These are phyloP conservation scores for Rhodosporidiobolus sp. DNA, from an alignment of 768 basidiomycete genomes.

Conservation along the genomic window DNA sequence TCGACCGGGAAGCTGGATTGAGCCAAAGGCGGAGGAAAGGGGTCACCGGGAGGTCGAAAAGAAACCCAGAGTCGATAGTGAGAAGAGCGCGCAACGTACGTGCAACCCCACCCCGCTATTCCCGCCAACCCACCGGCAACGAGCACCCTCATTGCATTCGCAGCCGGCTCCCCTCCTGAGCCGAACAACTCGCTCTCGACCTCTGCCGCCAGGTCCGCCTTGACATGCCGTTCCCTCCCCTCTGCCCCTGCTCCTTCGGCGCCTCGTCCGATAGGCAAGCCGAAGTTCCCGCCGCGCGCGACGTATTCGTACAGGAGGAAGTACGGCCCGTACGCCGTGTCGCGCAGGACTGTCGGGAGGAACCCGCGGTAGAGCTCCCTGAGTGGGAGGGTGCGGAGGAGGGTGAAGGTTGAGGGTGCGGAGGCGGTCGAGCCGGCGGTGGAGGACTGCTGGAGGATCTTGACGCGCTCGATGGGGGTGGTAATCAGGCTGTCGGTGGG, in stretches of 20 bases:
- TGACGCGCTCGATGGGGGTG: conserved; percentile 80
- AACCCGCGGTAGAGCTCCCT: conserved; percentile 66
- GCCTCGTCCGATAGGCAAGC: background rate
- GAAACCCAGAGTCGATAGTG: background rate
- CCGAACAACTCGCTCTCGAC: conserved; percentile 28
- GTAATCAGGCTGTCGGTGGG: conserved; percentile 60
- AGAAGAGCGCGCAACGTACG: conserved; percentile 50
- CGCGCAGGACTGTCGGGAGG: conserved; percentile 68
- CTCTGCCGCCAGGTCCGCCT: conserved; percentile 30
- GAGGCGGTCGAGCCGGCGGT: background rate
- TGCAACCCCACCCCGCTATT: conserved; percentile 64
- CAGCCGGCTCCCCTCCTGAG: background rate
- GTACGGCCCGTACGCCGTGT: conserved; percentile 80
- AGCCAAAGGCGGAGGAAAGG: conserved; percentile 31
- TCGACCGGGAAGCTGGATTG: conserved; percentile 83
- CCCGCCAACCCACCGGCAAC: conserved; percentile 40
- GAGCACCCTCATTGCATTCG: conserved; percentile 16
- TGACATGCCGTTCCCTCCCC: background rate
- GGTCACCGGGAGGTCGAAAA: background rate
- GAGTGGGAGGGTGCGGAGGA: conserved; percentile 16
- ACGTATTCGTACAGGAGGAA: conserved; percentile 59
- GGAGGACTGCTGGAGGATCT: conserved; percentile 72
- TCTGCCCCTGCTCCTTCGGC: background rate
- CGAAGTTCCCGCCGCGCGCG: conserved; percentile 37
- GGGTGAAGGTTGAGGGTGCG: conserved; percentile 13